A percentile compares a stretch with the other conserved stretches of the same genome.
Conservation (phyloP, 1,284 basidiomycete genomes). For the Trichosporon inkin region DNA sequence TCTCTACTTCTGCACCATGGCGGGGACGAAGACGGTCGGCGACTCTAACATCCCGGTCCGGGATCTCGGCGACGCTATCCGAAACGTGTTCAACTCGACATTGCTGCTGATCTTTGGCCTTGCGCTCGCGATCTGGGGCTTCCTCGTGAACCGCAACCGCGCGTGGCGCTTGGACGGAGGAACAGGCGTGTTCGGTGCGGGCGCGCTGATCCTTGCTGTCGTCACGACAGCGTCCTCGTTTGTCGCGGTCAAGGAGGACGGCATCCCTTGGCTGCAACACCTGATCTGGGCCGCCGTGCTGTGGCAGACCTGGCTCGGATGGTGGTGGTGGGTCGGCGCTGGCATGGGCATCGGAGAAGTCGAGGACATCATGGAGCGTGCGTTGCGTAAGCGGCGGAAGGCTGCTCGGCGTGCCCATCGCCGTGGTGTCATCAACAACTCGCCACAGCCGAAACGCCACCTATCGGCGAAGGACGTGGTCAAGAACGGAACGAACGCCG, state of each 20-base stretch:
- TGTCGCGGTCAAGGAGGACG: slow-evolving; percentile 74
- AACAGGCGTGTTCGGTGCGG: slow-evolving; percentile 86
- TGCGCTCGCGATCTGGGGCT: slow-evolving; percentile 88
- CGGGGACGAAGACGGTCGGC: slow-evolving; percentile 53
- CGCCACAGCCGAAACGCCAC: background rate
- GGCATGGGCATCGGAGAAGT: slow-evolving; percentile 62
- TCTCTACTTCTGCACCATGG: slow-evolving; percentile 77
- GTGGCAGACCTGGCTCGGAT: slow-evolving; percentile 79
- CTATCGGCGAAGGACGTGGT: slow-evolving; percentile 9
- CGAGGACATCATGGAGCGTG: slow-evolving; percentile 50
- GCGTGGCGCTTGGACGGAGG: slow-evolving; percentile 96
- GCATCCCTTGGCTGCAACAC: slow-evolving; percentile 78
- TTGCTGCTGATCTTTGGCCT: slow-evolving; percentile 88
- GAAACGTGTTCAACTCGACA: slow-evolving; percentile 93
- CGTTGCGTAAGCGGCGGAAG: slow-evolving; percentile 42
- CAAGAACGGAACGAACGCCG: slow-evolving; percentile 14
- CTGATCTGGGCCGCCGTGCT: slow-evolving; percentile 81
- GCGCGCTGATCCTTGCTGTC: slow-evolving; percentile 71
- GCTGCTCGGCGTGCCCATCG: slow-evolving; percentile 23
- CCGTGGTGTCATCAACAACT: slow-evolving; percentile 19
- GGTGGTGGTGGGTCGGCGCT: slow-evolving; percentile 98
- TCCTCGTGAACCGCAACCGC: slow-evolving; percentile 78
- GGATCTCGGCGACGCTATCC: slow-evolving; percentile 68
- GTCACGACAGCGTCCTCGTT: slow-evolving; percentile 79
- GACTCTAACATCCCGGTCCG: background rate